phyloP scores from a whole-genome alignment of 139 green algal genomes.

The Chlorella sp. region DNA sequence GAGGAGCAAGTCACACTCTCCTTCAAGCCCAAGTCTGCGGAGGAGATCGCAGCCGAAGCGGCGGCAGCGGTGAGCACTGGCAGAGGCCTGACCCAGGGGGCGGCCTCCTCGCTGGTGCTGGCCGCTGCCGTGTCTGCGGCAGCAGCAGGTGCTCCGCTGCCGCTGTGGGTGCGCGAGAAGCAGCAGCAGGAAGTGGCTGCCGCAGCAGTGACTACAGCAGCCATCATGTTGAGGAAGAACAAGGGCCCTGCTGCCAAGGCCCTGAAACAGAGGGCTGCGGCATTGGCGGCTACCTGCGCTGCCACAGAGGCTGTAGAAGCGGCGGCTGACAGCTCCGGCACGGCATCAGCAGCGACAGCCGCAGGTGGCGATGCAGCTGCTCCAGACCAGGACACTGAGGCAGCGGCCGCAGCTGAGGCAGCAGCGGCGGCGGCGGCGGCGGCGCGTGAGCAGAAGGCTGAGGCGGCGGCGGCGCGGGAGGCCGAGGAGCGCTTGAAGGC shows the following conservation, averaged over 20 bases:
- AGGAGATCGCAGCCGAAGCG: too few species aligned
- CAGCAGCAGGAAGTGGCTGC: not conserved
- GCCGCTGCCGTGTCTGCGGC: too few species aligned
- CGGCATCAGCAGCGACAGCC: not conserved
- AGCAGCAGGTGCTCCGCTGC: too few species aligned
- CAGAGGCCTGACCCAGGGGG: too few species aligned
- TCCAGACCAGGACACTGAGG: not conserved
- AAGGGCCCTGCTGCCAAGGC: not conserved
- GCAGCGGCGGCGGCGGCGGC: not conserved
- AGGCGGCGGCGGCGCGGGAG: not conserved
- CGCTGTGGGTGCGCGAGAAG: too few species aligned
- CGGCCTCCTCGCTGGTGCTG: too few species aligned
- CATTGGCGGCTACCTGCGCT: conserved; percentile 5
- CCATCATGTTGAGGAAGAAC: conserved; percentile 14
- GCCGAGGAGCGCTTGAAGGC: not conserved
- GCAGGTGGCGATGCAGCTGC: not conserved
- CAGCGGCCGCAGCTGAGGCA: not conserved
- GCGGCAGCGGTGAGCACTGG: too few species aligned
- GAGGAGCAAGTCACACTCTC: too few species aligned
- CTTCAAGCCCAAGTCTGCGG: too few species aligned
- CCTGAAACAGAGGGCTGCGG: conserved; percentile 8
- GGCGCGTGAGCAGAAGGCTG: not conserved
- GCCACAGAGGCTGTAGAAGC: not conserved
- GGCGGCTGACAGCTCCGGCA: not conserved
- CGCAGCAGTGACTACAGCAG: not conserved